Evolutionary conservation across 2,329 filamentous ascomycete species (phyloP), one percentile per base, ranked within the genome.

Genomic region (Phaeosphaeriaceae sp.): DNA sequence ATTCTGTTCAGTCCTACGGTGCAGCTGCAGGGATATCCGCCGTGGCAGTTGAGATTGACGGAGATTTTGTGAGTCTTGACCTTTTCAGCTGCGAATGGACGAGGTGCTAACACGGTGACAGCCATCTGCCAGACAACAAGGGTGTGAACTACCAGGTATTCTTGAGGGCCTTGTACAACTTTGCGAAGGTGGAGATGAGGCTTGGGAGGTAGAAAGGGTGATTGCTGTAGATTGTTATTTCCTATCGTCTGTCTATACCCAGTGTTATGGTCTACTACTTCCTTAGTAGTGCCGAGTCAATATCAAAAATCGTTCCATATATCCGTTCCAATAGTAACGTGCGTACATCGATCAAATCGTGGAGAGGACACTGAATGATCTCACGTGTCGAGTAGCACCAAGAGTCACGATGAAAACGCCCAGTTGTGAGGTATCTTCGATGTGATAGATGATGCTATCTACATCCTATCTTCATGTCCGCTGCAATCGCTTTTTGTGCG

Each of bases 81-180:
- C 36, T 17, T 40, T 45, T 1, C 7, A 40, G 2, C 1, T 20
- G 20, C 7, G 1, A 1, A 24, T 46, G 10, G 17, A 46, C 9
- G 3, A 24, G 19, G 22, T 48, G 22, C 46, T 48, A 31, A 48
- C 48, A 72, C 56, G 21, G 31, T 3, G 24, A 53, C 20, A 80
- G 78, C 65, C 77, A 81, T 57, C 65, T 91, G 13, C 85, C 85
- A 56, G 91, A 93, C 73, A 92, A 92, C 76, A 86, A 90, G 62
- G 88, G 88, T 1, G 93, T 99, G 19, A 93, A 93, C 46, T 99
- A 99, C 77, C 93, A 97, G 74, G 90, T 96, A 27, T 99, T 98
- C 77, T 82, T 98, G 63, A 86, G 89, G 62, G 94, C 90, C 1
- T 80, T 99, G 67, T 90, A 91, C 76, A 92, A 90, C 70, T 99